Evolutionary conservation across 495 filamentous ascomycete species (phyloP), one percentile per base, ranked within the genome.

Genomic region (Astrothelium subdiscretum): DNA sequence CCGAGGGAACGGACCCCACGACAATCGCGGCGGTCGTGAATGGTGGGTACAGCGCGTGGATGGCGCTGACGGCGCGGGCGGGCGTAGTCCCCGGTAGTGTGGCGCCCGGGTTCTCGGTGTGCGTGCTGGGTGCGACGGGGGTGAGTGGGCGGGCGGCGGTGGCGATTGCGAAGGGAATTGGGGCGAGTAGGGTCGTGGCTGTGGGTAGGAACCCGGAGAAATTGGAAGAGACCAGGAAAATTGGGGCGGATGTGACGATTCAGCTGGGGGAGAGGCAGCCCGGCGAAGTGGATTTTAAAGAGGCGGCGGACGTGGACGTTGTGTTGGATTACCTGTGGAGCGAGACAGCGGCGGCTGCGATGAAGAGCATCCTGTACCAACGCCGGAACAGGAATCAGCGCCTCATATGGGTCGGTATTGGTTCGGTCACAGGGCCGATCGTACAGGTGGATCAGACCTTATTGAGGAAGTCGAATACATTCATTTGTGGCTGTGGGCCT

Each of bases 91-190:
- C 11, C 42, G 62, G 44, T 1, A 66, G 70, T 29, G 60, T 77
- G 1, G 68, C 67, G 31, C 31, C 60, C 32, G 65, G 71, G 35
- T 78, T 76, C 65, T 74, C 69, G 13, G 71, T 72, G 38, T 67
- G 76, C 24, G 75, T 80, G 57, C 31, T 78, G 31, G 78, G 78
- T 57, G 78, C 71, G 0, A 81, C 77, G 1, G 73, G 72, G 42
- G 70, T 72, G 5, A 73, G 70, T 54, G 78, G 78, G n/a, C 65
- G 67, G 13, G 61, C 74, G 2, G 78, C 77, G 11, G 70, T 77
- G 3, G 44, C 62, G 8, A 65, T 77, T 29, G 72, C 74, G 29
- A 68, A 74, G 59, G 63, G 59, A 2, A 61, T 78, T 3, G 78
- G 78, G 2, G 78, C 78, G 5, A 70, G 67, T 42, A 72, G 68